Percentiles rank a stretch among this genome's conserved stretches.
Conservation (phyloP, 345 rosid genomes). For the Populus tremula region DNA sequence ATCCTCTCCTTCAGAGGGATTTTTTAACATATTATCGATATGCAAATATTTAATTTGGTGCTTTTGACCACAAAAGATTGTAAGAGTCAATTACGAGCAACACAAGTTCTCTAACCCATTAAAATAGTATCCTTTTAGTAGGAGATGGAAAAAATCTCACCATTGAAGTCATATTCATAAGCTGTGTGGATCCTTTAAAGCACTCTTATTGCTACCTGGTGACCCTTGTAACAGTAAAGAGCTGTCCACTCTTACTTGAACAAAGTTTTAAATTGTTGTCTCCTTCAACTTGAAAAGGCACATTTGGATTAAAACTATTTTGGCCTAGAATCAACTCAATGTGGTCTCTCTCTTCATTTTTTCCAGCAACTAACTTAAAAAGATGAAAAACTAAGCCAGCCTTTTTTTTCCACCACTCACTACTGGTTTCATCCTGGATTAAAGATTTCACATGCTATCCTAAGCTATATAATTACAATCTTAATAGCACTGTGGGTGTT, state of each 20-base stretch:
- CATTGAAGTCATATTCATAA: neutral
- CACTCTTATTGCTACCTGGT: neutral
- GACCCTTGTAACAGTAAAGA: neutral
- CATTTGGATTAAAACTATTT: neutral
- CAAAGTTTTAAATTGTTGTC: neutral
- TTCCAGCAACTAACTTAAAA: neutral
- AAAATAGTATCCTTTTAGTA: neutral
- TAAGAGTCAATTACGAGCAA: neutral
- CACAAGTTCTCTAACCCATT: neutral
- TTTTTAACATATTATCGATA: neutral
- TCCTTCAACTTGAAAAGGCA: neutral
- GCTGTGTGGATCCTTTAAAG: neutral
- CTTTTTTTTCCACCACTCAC: neutral
- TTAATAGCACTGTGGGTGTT: neutral
- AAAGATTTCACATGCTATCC: neutral
- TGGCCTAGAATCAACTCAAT: neutral
- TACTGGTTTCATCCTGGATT: neutral
- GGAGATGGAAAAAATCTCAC: neutral
- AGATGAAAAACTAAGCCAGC: neutral
- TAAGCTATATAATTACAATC: neutral
- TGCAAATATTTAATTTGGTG: neutral
- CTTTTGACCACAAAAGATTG: neutral
- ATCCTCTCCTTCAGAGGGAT: neutral
- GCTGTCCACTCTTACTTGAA: neutral
- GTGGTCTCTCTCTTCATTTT: neutral